Conservation (phyloP, 192 early-diverging fungal genomes). For the Rhizoclosmatium sp. region DNA sequence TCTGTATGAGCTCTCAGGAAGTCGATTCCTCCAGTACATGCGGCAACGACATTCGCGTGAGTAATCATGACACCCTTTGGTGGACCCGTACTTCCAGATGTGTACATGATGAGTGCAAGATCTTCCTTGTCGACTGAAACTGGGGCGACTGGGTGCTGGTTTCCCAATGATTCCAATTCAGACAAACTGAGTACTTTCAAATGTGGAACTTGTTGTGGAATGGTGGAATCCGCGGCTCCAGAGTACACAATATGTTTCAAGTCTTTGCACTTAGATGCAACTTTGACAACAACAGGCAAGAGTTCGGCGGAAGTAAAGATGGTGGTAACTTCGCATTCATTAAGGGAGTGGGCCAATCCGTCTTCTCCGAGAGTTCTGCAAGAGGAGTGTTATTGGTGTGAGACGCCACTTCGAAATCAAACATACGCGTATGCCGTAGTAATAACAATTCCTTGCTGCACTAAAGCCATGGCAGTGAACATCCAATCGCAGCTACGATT, state of each 20-base stretch:
- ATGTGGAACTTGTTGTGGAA: constrained; percentile 5
- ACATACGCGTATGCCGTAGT: constrained; percentile 70
- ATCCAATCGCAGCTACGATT: constrained; percentile 64
- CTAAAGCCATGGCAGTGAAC: constrained; percentile 66
- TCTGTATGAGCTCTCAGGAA: constrained; percentile 70
- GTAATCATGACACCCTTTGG: constrained; percentile 90
- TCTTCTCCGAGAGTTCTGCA: constrained; percentile 76
- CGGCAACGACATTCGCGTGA: constrained; percentile 83
- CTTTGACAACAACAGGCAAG: constrained; percentile 66
- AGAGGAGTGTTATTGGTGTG: too few relatives aligned
- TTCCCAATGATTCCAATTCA: constrained; percentile 71
- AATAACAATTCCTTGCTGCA: constrained; percentile 74
- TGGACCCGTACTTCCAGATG: constrained; percentile 80
- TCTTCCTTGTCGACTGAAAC: constrained; percentile 72
- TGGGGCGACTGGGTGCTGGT: constrained; percentile 61
- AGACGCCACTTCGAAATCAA: too few relatives aligned
- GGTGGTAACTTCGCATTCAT: constrained; percentile 75
- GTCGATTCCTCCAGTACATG: constrained; percentile 65
- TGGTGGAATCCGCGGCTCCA: constrained; percentile 57
- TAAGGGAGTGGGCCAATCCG: constrained; percentile 82
- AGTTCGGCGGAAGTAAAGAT: constrained; percentile 79
- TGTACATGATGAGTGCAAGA: constrained; percentile 83
- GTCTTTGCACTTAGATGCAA: constrained; percentile 62
- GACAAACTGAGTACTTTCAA: constrained; percentile 49
- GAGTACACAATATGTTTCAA: constrained; percentile 76